A percentile compares a stretch with the other conserved stretches of the same genome.
Conservation (phyloP, 2,329 filamentous ascomycete species). For the Geoglossum cookeanum region DNA sequence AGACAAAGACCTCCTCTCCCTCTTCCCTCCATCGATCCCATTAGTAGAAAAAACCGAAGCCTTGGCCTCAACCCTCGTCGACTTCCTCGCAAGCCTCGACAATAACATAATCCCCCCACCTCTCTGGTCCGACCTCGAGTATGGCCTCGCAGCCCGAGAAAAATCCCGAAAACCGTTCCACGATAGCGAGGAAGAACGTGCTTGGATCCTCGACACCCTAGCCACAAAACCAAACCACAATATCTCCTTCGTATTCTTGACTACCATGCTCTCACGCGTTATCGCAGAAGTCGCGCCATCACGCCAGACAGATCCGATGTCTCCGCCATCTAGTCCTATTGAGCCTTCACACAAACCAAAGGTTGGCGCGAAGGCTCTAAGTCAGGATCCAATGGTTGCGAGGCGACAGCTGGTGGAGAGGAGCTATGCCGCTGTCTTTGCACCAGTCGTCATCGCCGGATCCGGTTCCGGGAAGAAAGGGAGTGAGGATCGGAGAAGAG, state of each 20-base stretch:
- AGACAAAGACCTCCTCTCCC: slow-evolving; percentile 39
- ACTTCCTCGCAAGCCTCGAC: slow-evolving; percentile 54
- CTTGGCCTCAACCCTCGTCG: slow-evolving; percentile 48
- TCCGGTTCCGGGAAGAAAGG: slow-evolving; percentile 10
- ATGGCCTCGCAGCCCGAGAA: slow-evolving; percentile 30
- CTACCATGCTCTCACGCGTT: slow-evolving; percentile 49
- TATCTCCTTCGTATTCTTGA: slow-evolving; percentile 76
- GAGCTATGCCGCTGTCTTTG: slow-evolving; percentile 46
- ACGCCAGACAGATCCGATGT: not conserved
- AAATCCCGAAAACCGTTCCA: slow-evolving; percentile 24
- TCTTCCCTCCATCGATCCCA: slow-evolving; percentile 43
- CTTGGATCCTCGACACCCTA: slow-evolving; percentile 53
- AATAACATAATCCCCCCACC: slow-evolving; percentile 59
- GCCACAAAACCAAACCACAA: slow-evolving; percentile 57
- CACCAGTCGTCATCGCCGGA: slow-evolving; percentile 39
- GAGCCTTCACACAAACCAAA: slow-evolving; percentile 9
- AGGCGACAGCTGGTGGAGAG: slow-evolving; percentile 40
- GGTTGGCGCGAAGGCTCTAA: slow-evolving; percentile 11
- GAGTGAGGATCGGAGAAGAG: slow-evolving; percentile 25
- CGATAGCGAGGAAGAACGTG: slow-evolving; percentile 35
- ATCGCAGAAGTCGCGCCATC: slow-evolving; percentile 33
- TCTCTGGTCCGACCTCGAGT: slow-evolving; percentile 52
- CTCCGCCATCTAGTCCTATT: slow-evolving; percentile 7
- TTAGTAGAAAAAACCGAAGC: slow-evolving; percentile 55
- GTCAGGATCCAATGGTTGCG: slow-evolving; percentile 29